Evolutionary conservation across 2,329 filamentous ascomycete genomes (phyloP), one percentile per base, ranked within the genome.

Genomic region (Mycogone perniciosa): DNA sequence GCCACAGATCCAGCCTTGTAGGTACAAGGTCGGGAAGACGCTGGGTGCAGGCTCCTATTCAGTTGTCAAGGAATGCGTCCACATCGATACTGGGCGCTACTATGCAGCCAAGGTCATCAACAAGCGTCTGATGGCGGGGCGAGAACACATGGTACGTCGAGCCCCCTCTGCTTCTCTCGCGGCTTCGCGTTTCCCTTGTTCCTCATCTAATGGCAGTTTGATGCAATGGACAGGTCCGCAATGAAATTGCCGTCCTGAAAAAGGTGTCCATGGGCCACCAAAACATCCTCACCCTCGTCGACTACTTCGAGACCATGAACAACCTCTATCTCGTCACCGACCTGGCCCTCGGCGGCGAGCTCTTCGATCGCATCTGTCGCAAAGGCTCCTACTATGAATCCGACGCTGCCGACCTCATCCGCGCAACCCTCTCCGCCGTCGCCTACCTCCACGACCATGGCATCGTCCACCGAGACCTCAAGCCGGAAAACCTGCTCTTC

Each of bases 221-320:
- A n/a, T 29, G 5, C 11, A 9, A 10, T 51, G 48, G 20, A 35
- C 41, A 95, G 89, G 89, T 95, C 53, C 87, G 93, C 56, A 99
- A 99, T 68, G 93, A 99, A 73, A 99, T 99, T 62, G 92, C 93
- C 6, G 90, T 99, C 29, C 79, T 99, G 59, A 97, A 97, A 71
- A 86, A 86, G 64, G 92, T 99, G n/a, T 97, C 92, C 1, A 96
- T 99, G 88, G 93, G 93, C 50, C 92, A 99, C 72, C 89, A 93
- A 69, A 99, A 99, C 67, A 97, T 99, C 67, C 75, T 99, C 55
- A 99, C 93, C 1, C 79, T 99, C 53, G 93, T 97, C 62, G 93
- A 99, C 74, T 99, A 97, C 72, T 99, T 99, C 66, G 93, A 99
- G 75, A 99, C 93, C 6, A 95, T 96, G 88, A 97, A 99, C 74